Evolutionary conservation across 2,329 filamentous ascomycete genomes (phyloP).

Genomic region (Aspergillaceae sp.): DNA sequence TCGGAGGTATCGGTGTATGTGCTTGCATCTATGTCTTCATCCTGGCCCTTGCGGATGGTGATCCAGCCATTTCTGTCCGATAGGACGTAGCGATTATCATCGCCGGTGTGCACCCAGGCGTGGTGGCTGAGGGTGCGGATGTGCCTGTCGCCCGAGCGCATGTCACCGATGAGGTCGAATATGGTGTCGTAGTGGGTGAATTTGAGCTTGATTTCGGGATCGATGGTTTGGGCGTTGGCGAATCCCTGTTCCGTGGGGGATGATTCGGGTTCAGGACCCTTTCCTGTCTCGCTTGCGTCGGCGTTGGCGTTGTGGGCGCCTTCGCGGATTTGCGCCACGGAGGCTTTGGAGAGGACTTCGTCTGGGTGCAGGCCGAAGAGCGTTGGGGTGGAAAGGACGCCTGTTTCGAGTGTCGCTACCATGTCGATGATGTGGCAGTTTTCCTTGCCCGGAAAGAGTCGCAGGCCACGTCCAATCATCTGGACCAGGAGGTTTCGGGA

Average conservation of each 20-base stretch:
- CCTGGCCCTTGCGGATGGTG: conserved; percentile 36
- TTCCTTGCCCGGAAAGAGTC: conserved; percentile 67
- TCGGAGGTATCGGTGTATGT: conserved; percentile 12
- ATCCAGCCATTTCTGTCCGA: conserved; percentile 55
- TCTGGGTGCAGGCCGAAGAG: conserved; percentile 84
- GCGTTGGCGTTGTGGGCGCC: background rate
- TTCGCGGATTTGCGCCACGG: conserved; percentile 49
- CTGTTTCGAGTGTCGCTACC: conserved; percentile 74
- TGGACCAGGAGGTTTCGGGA: conserved; percentile 91
- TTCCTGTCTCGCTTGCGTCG: background rate
- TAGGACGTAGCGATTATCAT: conserved; percentile 59
- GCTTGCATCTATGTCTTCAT: background rate
- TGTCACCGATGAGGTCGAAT: conserved; percentile 81
- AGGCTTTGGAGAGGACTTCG: conserved; percentile 62
- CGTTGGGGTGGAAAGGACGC: conserved; percentile 83
- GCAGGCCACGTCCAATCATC: conserved; percentile 94
- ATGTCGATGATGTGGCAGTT: conserved; percentile 96
- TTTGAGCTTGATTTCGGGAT: conserved; percentile 46
- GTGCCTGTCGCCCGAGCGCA: conserved; percentile 60
- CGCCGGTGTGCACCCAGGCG: conserved; percentile 75
- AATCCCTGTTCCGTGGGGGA: conserved; percentile 1
- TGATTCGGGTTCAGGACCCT: background rate
- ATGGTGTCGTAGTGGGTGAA: conserved; percentile 90
- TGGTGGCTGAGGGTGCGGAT: conserved; percentile 67
- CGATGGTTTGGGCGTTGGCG: conserved; percentile 13